phyloP scores from a whole-genome alignment of 2,329 filamentous ascomycete genomes.

The Colletotrichum horii region DNA sequence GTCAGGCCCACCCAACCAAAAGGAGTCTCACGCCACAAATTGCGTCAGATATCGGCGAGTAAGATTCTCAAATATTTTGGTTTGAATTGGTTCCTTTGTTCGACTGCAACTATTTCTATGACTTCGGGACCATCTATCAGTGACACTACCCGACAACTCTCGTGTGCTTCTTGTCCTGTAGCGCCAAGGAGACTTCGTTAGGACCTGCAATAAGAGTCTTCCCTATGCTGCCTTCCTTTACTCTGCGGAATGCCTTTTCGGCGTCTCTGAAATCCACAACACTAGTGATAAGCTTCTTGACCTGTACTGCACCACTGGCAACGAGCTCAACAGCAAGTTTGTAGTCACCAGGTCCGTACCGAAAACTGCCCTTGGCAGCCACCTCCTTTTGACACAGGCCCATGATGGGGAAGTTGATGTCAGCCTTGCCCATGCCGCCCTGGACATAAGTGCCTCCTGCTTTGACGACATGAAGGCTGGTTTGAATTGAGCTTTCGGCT shows the following conservation, averaged over 20 bases:
- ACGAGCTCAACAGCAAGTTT: slow-evolving; percentile 81
- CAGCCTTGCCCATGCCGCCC: slow-evolving; percentile 86
- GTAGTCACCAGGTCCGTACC: slow-evolving; percentile 90
- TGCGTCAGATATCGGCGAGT: background rate
- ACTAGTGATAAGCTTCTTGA: slow-evolving; percentile 81
- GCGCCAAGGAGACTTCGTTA: slow-evolving; percentile 47
- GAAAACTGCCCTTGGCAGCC: slow-evolving; percentile 85
- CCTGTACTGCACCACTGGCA: slow-evolving; percentile 72
- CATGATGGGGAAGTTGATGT: slow-evolving; percentile 93
- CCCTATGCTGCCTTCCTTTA: slow-evolving; percentile 81
- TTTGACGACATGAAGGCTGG: slow-evolving; percentile 72
- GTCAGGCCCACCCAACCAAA: rapidly evolving
- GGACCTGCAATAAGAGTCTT: slow-evolving; percentile 73
- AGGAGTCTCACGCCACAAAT: rapidly evolving
- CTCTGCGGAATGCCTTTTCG: slow-evolving; percentile 85
- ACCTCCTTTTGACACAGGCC: slow-evolving; percentile 89
- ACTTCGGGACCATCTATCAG: rapidly evolving
- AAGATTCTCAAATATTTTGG: rapidly evolving
- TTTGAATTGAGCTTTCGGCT: slow-evolving; percentile 79
- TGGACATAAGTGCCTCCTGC: slow-evolving; percentile 81
- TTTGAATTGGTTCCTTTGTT: rapidly evolving
- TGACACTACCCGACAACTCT: rapidly evolving
- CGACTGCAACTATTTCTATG: background rate
- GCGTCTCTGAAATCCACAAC: slow-evolving; percentile 82
- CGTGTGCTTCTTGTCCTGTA: rapidly evolving